These are phyloP conservation scores for Clitocybe nebularis DNA, from an alignment of 1,284 basidiomycete genomes.

Conservation along the genomic window DNA sequence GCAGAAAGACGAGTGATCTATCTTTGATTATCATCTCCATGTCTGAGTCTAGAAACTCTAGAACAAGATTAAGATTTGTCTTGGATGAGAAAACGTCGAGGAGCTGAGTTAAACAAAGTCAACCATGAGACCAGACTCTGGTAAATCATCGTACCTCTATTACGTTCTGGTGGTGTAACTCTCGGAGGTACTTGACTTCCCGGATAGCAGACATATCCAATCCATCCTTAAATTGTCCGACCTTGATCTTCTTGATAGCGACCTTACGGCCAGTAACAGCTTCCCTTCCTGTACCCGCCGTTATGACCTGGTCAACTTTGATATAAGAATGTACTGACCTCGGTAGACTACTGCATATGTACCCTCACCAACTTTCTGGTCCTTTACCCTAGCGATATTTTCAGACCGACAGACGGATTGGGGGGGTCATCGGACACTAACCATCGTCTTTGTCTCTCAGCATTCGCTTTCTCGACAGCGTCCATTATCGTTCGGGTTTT, in stretches of 20 bases:
- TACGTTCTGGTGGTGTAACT: constrained; percentile 92
- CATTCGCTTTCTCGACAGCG: constrained; percentile 71
- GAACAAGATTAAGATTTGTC: constrained; percentile 93
- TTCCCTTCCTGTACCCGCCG: constrained; percentile 52
- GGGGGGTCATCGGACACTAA: constrained; percentile 24
- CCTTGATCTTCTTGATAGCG: constrained; percentile 98
- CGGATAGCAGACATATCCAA: constrained; percentile 98
- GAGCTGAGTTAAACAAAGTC: constrained; percentile 50
- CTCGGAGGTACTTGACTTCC: constrained; percentile 96
- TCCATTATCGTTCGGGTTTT: constrained; percentile 46
- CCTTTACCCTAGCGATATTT: constrained; percentile 60
- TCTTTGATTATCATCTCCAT: constrained; percentile 97
- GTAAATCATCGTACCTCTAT: constrained; percentile 84
- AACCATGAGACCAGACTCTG: no score
- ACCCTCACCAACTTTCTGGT: constrained; percentile 91
- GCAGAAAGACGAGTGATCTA: constrained; percentile 84
- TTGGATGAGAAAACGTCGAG: constrained; percentile 97
- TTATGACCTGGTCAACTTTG: background rate
- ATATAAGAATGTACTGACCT: constrained; percentile 44
- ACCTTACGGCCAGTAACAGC: constrained; percentile 71
- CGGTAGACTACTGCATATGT: constrained; percentile 96
- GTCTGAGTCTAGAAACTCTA: constrained; percentile 98
- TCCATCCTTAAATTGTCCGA: constrained; percentile 96
- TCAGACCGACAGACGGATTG: constrained; percentile 10
- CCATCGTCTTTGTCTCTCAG: constrained; percentile 69